A percentile compares a stretch with the other conserved stretches of the same genome.
These are phyloP conservation scores for Aspergillus texensis DNA, from an alignment of 2,329 filamentous ascomycete species.

Conservation along the genomic window DNA sequence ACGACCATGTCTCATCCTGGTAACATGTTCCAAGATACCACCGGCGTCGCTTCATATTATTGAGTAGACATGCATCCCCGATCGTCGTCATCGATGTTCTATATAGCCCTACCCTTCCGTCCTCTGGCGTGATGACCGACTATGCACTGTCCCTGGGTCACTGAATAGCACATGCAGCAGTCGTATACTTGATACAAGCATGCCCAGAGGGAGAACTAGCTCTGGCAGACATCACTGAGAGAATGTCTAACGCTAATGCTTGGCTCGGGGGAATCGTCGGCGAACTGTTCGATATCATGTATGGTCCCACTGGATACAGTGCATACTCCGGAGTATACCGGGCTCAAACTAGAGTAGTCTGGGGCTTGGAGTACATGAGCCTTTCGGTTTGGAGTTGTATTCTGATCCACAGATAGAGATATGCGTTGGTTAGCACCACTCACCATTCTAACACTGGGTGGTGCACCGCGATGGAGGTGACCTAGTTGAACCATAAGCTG, in stretches of 20 bases:
- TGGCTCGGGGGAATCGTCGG: background rate
- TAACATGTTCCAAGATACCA: background rate
- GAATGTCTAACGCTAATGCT: background rate
- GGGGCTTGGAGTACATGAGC: background rate
- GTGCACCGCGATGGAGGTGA: background rate
- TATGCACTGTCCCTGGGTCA: background rate
- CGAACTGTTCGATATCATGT: background rate
- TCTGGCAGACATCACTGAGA: background rate
- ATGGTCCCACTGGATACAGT: background rate
- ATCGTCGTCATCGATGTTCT: background rate
- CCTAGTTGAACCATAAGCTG: background rate
- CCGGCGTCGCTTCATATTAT: background rate
- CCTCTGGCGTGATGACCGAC: background rate
- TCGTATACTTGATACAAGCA: background rate
- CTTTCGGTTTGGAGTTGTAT: background rate
- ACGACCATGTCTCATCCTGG: background rate
- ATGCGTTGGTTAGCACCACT: background rate
- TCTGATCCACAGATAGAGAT: too few species aligned
- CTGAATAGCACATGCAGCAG: background rate
- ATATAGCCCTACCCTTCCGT: background rate
- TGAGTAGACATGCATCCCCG: background rate
- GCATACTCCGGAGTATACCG: background rate
- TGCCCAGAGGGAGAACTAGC: background rate
- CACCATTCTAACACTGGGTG: background rate
- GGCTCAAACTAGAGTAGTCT: too few species aligned